Percentiles rank a stretch among this genome's conserved stretches.
phyloP scores from a whole-genome alignment of 208 protist genomes.

The Leishmania amazonensis region DNA sequence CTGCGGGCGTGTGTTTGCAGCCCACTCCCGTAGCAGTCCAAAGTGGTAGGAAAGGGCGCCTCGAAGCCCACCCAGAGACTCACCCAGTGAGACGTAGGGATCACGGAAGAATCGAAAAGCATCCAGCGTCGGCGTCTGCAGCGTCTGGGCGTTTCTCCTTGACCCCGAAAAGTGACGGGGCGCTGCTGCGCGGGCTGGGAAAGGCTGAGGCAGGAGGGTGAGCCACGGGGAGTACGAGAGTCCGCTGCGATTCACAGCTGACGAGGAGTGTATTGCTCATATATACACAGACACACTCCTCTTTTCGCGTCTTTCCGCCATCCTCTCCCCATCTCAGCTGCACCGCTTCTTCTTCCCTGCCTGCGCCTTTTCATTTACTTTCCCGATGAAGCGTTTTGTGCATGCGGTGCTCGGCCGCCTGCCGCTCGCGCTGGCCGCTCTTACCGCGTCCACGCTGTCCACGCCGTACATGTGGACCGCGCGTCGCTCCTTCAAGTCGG shows the following conservation, averaged over 20 bases:
- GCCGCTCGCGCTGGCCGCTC: not conserved
- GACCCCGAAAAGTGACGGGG: not conserved
- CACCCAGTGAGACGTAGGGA: not conserved
- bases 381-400: constrained; percentile 21
- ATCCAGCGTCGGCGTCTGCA: not conserved
- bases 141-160: not conserved
- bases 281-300: not conserved
- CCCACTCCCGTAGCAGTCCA: not conserved
- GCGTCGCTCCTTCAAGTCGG: constrained; percentile 62
- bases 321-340: not conserved
- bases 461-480: constrained; percentile 15
- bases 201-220: not conserved
- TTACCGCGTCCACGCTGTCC: not conserved
- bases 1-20: not conserved
- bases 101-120: not conserved
- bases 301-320: not conserved
- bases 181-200: not conserved
- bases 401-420: constrained; percentile 9
- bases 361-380: not conserved
- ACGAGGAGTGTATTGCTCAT: not conserved
- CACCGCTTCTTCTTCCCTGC: not conserved
- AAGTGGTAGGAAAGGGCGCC: not conserved
- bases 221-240: not conserved
- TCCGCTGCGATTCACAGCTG: not conserved
- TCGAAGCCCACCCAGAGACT: not conserved